Conservation (phyloP, 768 basidiomycete genomes). For the Termitomyces sp. region DNA sequence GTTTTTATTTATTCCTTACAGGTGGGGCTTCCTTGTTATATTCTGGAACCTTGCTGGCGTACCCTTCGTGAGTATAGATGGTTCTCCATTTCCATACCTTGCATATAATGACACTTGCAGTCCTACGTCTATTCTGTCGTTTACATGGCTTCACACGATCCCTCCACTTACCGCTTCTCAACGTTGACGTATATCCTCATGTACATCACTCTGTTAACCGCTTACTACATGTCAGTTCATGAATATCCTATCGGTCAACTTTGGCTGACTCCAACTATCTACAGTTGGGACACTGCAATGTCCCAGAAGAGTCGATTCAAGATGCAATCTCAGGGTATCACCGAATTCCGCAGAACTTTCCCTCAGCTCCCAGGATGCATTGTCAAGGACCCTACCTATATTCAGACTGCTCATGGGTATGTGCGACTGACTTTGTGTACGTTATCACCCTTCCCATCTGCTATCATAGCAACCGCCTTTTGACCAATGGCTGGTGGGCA, state of each 20-base stretch:
- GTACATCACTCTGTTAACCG: conserved; percentile 70
- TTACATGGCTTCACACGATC: conserved; percentile 95
- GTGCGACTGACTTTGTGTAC: conserved; percentile 6
- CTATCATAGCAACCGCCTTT: conserved; percentile 70
- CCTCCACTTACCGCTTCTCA: conserved; percentile 82
- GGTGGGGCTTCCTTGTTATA: conserved; percentile 96
- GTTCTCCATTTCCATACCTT: not conserved
- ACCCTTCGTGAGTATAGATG: conserved; percentile 60
- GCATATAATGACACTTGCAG: conserved; percentile 27
- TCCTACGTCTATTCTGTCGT: conserved; percentile 97
- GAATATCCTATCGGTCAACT: not conserved
- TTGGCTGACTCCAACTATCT: not conserved
- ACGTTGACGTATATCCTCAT: conserved; percentile 68
- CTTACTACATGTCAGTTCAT: conserved; percentile 74
- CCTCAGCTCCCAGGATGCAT: conserved; percentile 85
- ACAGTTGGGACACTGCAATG: conserved; percentile 91
- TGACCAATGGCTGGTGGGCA: conserved; percentile 92
- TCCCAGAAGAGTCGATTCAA: conserved; percentile 97
- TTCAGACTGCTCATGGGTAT: conserved; percentile 92
- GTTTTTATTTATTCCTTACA: conserved; percentile 16
- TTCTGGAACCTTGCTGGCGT: conserved; percentile 98
- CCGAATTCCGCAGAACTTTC: conserved; percentile 83
- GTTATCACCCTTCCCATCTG: not conserved
- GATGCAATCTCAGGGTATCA: conserved; percentile 91
- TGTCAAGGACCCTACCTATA: conserved; percentile 81